Evolutionary conservation across 441 rosid species (phyloP).

Genomic region (Adansonia gregorii): DNA sequence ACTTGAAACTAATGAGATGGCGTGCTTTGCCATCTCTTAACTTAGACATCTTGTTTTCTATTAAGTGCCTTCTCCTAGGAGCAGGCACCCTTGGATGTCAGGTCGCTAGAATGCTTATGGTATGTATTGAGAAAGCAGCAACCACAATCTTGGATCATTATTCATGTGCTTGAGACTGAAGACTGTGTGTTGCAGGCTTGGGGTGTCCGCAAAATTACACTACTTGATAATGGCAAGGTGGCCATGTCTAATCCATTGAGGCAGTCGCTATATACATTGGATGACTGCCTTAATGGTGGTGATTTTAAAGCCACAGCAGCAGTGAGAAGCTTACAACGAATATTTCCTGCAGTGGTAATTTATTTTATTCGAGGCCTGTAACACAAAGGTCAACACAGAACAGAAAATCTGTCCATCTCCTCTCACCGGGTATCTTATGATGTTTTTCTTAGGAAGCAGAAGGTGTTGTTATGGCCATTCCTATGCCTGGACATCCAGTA

Average conservation of each 20-base stretch:
- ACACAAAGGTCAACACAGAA: neutral
- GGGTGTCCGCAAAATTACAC: conserved; percentile 89
- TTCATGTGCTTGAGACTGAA: conserved; percentile 27
- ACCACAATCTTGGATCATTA: neutral
- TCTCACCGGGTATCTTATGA: neutral
- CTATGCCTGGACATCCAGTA: conserved; percentile 98
- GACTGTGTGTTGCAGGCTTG: conserved; percentile 61
- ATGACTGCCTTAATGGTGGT: conserved; percentile 84
- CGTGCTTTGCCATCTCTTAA: conserved; percentile 91
- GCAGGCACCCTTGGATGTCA: conserved; percentile 98
- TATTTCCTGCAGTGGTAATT: conserved; percentile 86
- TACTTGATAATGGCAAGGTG: conserved; percentile 88
- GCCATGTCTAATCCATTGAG: conserved; percentile 98
- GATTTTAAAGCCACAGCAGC: conserved; percentile 87
- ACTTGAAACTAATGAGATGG: conserved; percentile 96
- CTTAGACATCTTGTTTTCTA: conserved; percentile 64
- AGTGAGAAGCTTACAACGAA: conserved; percentile 76
- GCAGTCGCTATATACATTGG: conserved; percentile 86
- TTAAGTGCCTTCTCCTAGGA: conserved; percentile 94
- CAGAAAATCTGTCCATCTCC: conserved; percentile 15
- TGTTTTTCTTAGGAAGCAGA: conserved; percentile 62
- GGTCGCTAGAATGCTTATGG: conserved; percentile 96
- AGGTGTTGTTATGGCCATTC: conserved; percentile 84
- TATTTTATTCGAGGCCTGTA: conserved; percentile 27
- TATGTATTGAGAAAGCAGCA: conserved; percentile 35